Base-by-base conservation (phyloP, 73 alveolate genomes). In the Blepharisma stoltei region DNA sequence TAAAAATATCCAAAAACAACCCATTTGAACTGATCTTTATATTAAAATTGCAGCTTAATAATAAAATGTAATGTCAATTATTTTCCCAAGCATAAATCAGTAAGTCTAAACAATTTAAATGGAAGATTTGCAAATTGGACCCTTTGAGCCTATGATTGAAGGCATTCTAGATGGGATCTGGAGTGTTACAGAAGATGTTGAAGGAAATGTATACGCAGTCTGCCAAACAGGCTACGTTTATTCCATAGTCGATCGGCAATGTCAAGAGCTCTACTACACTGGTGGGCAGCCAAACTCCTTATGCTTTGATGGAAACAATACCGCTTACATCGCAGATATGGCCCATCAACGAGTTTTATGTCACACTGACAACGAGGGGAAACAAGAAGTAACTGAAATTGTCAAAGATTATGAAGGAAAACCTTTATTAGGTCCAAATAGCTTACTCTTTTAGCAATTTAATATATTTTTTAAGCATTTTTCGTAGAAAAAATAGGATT, bases 381-480 rank as follows among this genome's bases (percentile, higher is more conserved):
- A 66, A 55, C 81, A 71, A 60, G 84, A 67, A 18, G 71, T 77
- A 14, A 76, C 86, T 41, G 88, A 78, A 27, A 70, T 89, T 41
- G 85, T 93, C 9, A 87, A 89, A 60, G 99, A 97, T 49, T 97
- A 92, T 79, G 98, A 97, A 69, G 99, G 99, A 11, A 82, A 87
- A 78, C 97, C 99, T 9, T 88, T 97, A 67, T 81, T 92, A 43
- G 99, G 99, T 7, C 99, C 99, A 9, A 94, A 96, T 80, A 92
- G 96, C 50, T 79, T 97, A n/a, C n/a, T n/a, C n/a, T n/a, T n/a
- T n/a, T n/a, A n/a, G n/a, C n/a, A n/a, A n/a, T n/a, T n/a, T n/a
- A n/a, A n/a, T n/a, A n/a, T n/a, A n/a, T n/a, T n/a, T n/a, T n/a
- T n/a, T n/a, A n/a, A n/a, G n/a, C n/a, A n/a, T n/a, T n/a, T n/a